A percentile compares a stretch with the other conserved stretches of the same genome.
Conservation (phyloP, 768 basidiomycete genomes). For the Lactarius quietus region DNA sequence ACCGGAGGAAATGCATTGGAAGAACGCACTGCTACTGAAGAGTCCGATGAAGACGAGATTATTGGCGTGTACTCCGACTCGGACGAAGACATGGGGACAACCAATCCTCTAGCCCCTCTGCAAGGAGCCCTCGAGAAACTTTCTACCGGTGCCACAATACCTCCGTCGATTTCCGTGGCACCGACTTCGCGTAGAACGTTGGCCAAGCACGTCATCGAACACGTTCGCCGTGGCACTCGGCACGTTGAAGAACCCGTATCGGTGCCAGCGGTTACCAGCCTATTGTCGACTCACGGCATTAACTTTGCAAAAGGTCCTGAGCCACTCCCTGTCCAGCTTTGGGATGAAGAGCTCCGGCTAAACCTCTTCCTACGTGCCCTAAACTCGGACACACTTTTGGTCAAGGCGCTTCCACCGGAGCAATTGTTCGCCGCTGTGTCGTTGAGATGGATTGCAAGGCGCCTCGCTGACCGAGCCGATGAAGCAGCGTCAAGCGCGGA, state of each 20-base stretch:
- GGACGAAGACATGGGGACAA: slow-evolving; percentile 39
- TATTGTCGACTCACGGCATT: slow-evolving; percentile 39
- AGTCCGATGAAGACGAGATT: slow-evolving; percentile 55
- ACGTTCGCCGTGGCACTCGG: slow-evolving; percentile 65
- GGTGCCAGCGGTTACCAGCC: slow-evolving; percentile 46
- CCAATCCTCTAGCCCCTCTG: slow-evolving; percentile 64
- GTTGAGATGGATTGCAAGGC: slow-evolving; percentile 58
- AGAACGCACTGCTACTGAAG: slow-evolving; percentile 34
- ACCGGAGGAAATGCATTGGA: slow-evolving; percentile 30
- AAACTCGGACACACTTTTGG: slow-evolving; percentile 47
- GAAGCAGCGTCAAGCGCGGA: slow-evolving; percentile 50
- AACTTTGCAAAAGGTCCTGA: slow-evolving; percentile 22
- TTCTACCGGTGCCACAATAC: slow-evolving; percentile 33
- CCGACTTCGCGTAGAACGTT: slow-evolving; percentile 24
- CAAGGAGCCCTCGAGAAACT: slow-evolving; percentile 64
- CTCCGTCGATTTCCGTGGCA: slow-evolving; percentile 38
- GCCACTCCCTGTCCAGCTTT: slow-evolving; percentile 46
- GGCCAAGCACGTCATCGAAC: slow-evolving; percentile 45
- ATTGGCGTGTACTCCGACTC: slow-evolving; percentile 63
- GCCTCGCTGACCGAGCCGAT: slow-evolving; percentile 47
- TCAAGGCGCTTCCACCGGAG: slow-evolving; percentile 47
- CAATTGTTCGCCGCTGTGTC: slow-evolving; percentile 51
- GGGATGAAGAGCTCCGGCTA: slow-evolving; percentile 48
- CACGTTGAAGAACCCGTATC: slow-evolving; percentile 55
- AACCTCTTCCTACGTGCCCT: slow-evolving; percentile 54